Conservation (phyloP, 768 basidiomycete genomes). For the Auriscalpium microsporum region DNA sequence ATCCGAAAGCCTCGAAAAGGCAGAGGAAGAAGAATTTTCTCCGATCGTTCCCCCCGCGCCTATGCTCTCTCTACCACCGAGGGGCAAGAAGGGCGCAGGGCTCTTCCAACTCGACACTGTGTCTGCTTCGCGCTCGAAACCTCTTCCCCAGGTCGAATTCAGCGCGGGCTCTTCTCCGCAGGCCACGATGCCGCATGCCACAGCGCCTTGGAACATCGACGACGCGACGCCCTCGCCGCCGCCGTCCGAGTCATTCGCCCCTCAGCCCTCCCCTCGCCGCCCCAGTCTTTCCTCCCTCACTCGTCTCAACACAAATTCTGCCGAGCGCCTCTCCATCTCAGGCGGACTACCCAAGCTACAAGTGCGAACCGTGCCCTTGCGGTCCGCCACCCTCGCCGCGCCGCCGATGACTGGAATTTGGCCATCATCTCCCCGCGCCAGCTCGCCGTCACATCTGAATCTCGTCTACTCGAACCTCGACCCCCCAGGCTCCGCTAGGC, state of each 20-base stretch:
- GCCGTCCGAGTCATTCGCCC: constrained; percentile 46
- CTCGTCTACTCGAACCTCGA: constrained; percentile 53
- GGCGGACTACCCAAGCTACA: constrained; percentile 47
- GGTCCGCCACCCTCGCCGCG: constrained; percentile 49
- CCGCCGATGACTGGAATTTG: constrained; percentile 30
- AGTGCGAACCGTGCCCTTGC: constrained; percentile 48
- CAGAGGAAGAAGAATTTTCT: constrained; percentile 21
- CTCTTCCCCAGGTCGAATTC: constrained; percentile 52
- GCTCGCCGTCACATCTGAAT: constrained; percentile 54
- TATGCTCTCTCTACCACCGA: constrained; percentile 11
- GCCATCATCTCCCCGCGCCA: constrained; percentile 22
- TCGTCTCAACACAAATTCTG: constrained; percentile 51
- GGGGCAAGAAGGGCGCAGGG: constrained; percentile 33
- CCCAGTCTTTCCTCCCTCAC: constrained; percentile 60
- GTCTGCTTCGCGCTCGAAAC: constrained; percentile 41
- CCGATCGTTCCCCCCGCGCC: constrained; percentile 3
- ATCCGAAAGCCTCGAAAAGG: constrained; percentile 5
- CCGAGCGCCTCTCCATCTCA: constrained; percentile 35
- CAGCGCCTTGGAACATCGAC: constrained; percentile 28
- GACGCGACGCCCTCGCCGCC: constrained; percentile 58
- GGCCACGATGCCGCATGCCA: constrained; percentile 46
- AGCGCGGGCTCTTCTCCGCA: constrained; percentile 34
- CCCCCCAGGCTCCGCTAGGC: constrained; percentile 44
- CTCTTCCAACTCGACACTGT: constrained; percentile 63
- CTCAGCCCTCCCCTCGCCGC: constrained; percentile 43